Evolutionary conservation across 495 filamentous ascomycete genomes (phyloP).

Genomic region (Lepidopterella palustris): DNA sequence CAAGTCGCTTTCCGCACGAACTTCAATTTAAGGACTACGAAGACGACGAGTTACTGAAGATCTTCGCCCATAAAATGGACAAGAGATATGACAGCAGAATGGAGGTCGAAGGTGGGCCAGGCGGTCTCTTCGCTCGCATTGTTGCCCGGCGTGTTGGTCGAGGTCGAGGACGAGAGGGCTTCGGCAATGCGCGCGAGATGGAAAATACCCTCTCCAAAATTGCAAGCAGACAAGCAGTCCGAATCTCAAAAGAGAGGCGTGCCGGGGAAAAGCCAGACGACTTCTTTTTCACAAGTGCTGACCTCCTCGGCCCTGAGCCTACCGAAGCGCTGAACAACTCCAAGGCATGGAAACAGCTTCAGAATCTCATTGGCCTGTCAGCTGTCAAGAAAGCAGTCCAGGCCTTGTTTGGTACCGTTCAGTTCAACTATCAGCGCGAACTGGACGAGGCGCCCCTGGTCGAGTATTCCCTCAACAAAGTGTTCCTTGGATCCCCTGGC

Average conservation of each 20-base stretch:
- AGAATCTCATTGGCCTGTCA: constrained; percentile 53
- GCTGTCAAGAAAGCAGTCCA: constrained; percentile 57
- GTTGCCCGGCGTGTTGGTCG: constrained; percentile 52
- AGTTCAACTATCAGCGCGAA: constrained; percentile 57
- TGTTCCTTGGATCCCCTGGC: constrained; percentile 66
- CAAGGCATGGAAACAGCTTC: constrained; percentile 52
- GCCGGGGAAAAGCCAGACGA: constrained; percentile 24
- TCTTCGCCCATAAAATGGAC: constrained; percentile 43
- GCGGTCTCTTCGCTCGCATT: constrained; percentile 59
- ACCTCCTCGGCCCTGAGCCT: constrained; percentile 25
- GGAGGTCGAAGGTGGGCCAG: constrained; percentile 50
- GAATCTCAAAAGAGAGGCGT: constrained; percentile 42
- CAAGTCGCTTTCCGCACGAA: constrained; percentile 59
- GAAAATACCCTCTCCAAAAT: constrained; percentile 52
- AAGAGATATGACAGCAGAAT: constrained; percentile 46
- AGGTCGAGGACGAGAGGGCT: constrained; percentile 56
- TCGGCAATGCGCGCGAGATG: constrained; percentile 63
- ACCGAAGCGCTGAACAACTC: constrained; percentile 10
- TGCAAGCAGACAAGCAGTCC: constrained; percentile 48
- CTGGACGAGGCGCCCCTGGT: constrained; percentile 50
- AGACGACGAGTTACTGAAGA: constrained; percentile 54
- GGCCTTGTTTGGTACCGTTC: constrained; percentile 51
- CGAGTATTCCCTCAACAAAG: constrained; percentile 56
- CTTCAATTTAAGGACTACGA: constrained; percentile 63
- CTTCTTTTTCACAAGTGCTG: constrained; percentile 25